phyloP scores from a whole-genome alignment of 2,329 filamentous ascomycete genomes.

The Thielaviopsis ethacetica region DNA sequence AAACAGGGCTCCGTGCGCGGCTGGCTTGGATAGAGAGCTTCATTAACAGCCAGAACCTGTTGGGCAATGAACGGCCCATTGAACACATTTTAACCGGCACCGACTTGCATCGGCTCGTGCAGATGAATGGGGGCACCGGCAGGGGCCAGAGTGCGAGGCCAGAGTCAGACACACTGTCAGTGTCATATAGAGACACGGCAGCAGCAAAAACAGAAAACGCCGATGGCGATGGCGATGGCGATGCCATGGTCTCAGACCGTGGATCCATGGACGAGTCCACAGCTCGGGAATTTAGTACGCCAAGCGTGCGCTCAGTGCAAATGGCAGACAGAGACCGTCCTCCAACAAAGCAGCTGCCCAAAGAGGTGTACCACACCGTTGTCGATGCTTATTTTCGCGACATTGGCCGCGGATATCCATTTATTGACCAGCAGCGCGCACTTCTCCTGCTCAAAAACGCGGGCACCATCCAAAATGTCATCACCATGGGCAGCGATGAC shows the following conservation, averaged over 20 bases:
- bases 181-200: neutral
- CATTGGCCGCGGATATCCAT: constrained; percentile 29
- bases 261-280: neutral
- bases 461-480: constrained; percentile 13
- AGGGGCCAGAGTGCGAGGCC: neutral
- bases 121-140: neutral
- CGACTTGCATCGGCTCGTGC: neutral
- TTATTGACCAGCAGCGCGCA: constrained; percentile 23
- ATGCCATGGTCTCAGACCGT: neutral
- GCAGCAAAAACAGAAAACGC: neutral
- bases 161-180: neutral
- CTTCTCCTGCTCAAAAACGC: constrained; percentile 19
- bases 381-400: constrained; percentile 29
- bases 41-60: neutral
- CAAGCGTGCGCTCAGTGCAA: neutral
- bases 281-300: neutral
- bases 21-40: constrained; percentile 6
- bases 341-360: neutral
- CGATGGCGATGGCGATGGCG: no score
- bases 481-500: constrained; percentile 16
- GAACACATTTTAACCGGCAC: constrained; percentile 6
- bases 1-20: constrained; percentile 1
- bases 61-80: constrained; percentile 2
- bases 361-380: constrained; percentile 12
- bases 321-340: neutral